Percentiles rank a stretch among this genome's conserved stretches.
phyloP scores from a whole-genome alignment of 2,329 filamentous ascomycete genomes.

The Scytalidium sp. region DNA sequence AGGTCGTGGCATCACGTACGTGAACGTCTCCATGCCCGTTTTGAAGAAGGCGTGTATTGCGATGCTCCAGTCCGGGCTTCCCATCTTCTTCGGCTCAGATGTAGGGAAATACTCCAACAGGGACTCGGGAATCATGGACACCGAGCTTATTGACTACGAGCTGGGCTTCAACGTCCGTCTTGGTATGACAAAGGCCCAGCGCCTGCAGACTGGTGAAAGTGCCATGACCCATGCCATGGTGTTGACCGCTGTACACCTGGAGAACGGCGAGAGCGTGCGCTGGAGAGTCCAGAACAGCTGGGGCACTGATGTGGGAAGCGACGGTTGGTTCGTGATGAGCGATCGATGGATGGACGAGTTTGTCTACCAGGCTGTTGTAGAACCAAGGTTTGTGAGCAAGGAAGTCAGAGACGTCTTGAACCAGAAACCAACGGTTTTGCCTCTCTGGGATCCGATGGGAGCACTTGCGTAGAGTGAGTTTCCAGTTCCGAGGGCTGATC shows the following conservation, averaged over 20 bases:
- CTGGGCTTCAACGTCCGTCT: slow-evolving; percentile 78
- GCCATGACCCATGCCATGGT: slow-evolving; percentile 95
- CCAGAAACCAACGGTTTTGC: slow-evolving; percentile 67
- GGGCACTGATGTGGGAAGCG: slow-evolving; percentile 66
- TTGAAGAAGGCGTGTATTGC: slow-evolving; percentile 72
- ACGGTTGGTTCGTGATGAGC: slow-evolving; percentile 88
- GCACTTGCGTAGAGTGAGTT: slow-evolving; percentile 53
- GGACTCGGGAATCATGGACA: slow-evolving; percentile 73
- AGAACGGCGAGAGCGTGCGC: slow-evolving; percentile 61
- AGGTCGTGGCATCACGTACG: slow-evolving; percentile 72
- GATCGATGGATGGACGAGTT: slow-evolving; percentile 80
- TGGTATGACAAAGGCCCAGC: slow-evolving; percentile 71
- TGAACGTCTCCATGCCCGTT: slow-evolving; percentile 73
- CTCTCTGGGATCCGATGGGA: slow-evolving; percentile 80
- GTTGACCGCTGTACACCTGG: slow-evolving; percentile 77
- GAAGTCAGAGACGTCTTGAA: slow-evolving; percentile 68
- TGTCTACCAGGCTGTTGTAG: slow-evolving; percentile 82
- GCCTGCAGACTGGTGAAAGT: slow-evolving; percentile 71
- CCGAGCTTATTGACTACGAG: slow-evolving; percentile 72
- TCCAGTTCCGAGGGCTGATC: background rate
- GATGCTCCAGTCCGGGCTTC: slow-evolving; percentile 75
- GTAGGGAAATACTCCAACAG: slow-evolving; percentile 79
- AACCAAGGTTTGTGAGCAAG: slow-evolving; percentile 63
- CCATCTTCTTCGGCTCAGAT: slow-evolving; percentile 86
- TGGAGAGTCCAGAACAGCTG: slow-evolving; percentile 91